These are phyloP conservation scores for Dothistroma septosporum DNA, from an alignment of 2,329 filamentous ascomycete genomes.

Conservation along the genomic window DNA sequence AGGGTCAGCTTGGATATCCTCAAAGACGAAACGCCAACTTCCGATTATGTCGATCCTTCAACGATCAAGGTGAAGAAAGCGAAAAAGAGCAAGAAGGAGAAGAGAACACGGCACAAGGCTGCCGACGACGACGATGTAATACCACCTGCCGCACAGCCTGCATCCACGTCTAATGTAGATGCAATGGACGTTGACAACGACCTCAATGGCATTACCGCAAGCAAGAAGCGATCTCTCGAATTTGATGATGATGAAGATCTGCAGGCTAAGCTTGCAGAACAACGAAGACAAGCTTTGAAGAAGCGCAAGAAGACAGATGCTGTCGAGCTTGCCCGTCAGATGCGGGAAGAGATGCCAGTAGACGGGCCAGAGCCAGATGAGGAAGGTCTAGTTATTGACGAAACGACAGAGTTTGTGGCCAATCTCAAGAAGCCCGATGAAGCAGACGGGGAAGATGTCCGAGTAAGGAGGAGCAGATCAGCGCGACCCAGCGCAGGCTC, in stretches of 20 bases:
- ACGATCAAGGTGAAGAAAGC: slow-evolving; percentile 92
- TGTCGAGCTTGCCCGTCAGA: slow-evolving; percentile 78
- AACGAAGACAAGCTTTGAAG: slow-evolving; percentile 78
- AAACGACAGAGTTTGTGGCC: slow-evolving; percentile 90
- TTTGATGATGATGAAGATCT: slow-evolving; percentile 74
- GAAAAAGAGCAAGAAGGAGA: slow-evolving; percentile 75
- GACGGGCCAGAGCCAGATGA: slow-evolving; percentile 54
- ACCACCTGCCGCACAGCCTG: slow-evolving; percentile 28
- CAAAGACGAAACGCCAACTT: slow-evolving; percentile 62
- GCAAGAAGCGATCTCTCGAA: slow-evolving; percentile 60
- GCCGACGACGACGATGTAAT: slow-evolving; percentile 56
- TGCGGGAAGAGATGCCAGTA: slow-evolving; percentile 64
- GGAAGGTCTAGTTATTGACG: slow-evolving; percentile 82
- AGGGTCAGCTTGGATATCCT: slow-evolving; percentile 72
- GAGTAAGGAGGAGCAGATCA: slow-evolving; percentile 35
- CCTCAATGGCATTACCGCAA: slow-evolving; percentile 26
- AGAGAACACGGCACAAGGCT: slow-evolving; percentile 64
- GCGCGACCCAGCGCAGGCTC: slow-evolving; percentile 24
- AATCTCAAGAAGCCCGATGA: slow-evolving; percentile 66
- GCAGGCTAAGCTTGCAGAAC: slow-evolving; percentile 77
- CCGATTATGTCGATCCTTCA: slow-evolving; percentile 83
- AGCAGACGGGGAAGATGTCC: slow-evolving; percentile 41
- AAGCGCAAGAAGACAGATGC: slow-evolving; percentile 84
- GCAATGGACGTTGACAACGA: slow-evolving; percentile 71
- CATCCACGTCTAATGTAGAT: slow-evolving; percentile 34